Conservation (phyloP, 495 filamentous ascomycete genomes). For the Hypomontagnella submonticulosa region DNA sequence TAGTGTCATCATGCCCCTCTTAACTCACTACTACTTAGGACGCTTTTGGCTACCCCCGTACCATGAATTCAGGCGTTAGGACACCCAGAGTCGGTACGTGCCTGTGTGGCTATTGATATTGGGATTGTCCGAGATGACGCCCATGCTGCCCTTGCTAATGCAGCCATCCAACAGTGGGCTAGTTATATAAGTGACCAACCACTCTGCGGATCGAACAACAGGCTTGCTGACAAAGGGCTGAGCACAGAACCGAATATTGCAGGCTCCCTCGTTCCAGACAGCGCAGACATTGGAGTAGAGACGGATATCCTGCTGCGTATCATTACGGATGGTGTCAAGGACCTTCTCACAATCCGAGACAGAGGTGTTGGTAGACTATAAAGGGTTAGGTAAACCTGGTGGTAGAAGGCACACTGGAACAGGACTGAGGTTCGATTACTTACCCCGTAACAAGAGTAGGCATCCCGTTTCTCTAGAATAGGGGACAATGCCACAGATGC, state of each 20-base stretch:
- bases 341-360: constrained; percentile 41
- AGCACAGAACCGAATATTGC: constrained; percentile 46
- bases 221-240: constrained; percentile 42
- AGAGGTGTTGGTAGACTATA: constrained; percentile 32
- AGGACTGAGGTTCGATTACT: not conserved
- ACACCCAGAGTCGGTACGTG: constrained; percentile 45
- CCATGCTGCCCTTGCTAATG: constrained; percentile 35
- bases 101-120: constrained; percentile 46
- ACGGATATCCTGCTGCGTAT: constrained; percentile 34
- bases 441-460: constrained; percentile 48
- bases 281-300: constrained; percentile 44
- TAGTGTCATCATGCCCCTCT: not conserved
- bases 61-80: not conserved
- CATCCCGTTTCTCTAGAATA: constrained; percentile 44
- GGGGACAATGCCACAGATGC: not conserved
- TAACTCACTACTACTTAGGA: not conserved
- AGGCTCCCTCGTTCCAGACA: constrained; percentile 43
- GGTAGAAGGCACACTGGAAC: not conserved
- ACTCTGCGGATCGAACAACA: constrained; percentile 43
- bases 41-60: not conserved
- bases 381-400: constrained; percentile 1
- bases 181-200: constrained; percentile 42
- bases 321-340: constrained; percentile 37
- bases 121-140: constrained; percentile 38
- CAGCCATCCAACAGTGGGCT: constrained; percentile 39